A percentile compares a stretch with the other conserved stretches of the same genome.
These are phyloP conservation scores for Syncephalastrum sp. DNA, from an alignment of 371 early-diverging fungal genomes.

Conservation along the genomic window DNA sequence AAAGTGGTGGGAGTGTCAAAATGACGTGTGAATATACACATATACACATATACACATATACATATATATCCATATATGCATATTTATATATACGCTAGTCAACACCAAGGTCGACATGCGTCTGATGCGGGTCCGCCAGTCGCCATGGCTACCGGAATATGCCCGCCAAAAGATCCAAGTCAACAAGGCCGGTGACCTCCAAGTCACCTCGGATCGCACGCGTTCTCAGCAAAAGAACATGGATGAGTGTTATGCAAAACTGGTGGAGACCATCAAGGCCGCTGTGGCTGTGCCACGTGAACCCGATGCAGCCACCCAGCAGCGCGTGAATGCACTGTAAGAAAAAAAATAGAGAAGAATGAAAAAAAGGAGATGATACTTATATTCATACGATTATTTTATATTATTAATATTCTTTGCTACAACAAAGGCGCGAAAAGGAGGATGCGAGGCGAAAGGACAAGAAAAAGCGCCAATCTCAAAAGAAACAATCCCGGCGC, in stretches of 20 bases:
- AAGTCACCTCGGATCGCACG: conserved; percentile 75
- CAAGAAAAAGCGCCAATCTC: not conserved
- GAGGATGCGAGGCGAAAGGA: not conserved
- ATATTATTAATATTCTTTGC: not conserved
- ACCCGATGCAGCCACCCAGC: conserved; percentile 62
- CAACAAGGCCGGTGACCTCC: conserved; percentile 74
- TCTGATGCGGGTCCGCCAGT: conserved; percentile 54
- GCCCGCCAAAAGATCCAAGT: conserved; percentile 60
- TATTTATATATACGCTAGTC: conserved; percentile 43
- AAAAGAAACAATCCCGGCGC: too few species aligned
- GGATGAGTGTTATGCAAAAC: conserved; percentile 77
- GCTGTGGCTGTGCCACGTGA: conserved; percentile 75
- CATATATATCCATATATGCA: too few species aligned
- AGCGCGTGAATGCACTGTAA: conserved; percentile 65
- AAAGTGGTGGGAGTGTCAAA: not conserved
- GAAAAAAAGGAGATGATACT: conserved; percentile 1
- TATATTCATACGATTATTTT: not conserved
- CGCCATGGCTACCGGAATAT: conserved; percentile 78
- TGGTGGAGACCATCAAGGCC: conserved; percentile 59
- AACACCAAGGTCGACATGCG: conserved; percentile 87
- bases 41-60: too few species aligned
- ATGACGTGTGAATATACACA: not conserved
- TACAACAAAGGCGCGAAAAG: not conserved
- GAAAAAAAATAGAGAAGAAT: conserved; percentile 13
- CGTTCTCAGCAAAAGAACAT: conserved; percentile 80